Conservation (phyloP, 208 protist species). For the Jaenimonas drosophilae region DNA sequence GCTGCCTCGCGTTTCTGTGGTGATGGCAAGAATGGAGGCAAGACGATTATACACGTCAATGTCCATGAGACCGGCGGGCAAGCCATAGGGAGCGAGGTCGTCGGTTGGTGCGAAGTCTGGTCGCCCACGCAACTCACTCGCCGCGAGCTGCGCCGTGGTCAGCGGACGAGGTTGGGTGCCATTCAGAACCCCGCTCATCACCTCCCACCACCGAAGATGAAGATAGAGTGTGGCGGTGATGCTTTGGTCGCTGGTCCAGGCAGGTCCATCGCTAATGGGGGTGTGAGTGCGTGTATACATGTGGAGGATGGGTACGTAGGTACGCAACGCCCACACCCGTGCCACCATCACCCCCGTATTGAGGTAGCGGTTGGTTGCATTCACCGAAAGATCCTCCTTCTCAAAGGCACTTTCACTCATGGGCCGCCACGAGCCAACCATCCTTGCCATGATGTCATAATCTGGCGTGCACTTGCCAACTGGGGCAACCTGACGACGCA, state of each 20-base stretch:
- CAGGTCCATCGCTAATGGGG: neutral
- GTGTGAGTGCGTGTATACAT: neutral
- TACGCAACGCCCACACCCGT: conserved; percentile 2
- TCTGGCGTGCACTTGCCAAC: neutral
- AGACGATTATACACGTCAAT: too few relatives aligned
- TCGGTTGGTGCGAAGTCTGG: too few relatives aligned
- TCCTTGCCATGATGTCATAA: neutral
- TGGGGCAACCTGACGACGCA: neutral
- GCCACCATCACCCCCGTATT: neutral
- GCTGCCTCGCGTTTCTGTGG: too few relatives aligned
- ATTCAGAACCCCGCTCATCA: neutral
- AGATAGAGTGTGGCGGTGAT: neutral
- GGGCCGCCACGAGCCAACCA: neutral
- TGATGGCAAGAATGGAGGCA: too few relatives aligned
- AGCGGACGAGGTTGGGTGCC: too few relatives aligned
- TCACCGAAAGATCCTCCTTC: neutral
- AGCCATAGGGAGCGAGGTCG: too few relatives aligned
- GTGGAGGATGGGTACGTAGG: too few relatives aligned
- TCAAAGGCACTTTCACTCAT: neutral
- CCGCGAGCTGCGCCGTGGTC: too few relatives aligned
- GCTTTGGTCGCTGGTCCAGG: neutral
- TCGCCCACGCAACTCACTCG: too few relatives aligned
- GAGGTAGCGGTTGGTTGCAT: neutral
- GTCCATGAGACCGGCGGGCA: too few relatives aligned
- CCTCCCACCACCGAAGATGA: neutral